Base-by-base conservation (phyloP, 1,284 basidiomycete species). In the Cystobasidiaceae sp. region DNA sequence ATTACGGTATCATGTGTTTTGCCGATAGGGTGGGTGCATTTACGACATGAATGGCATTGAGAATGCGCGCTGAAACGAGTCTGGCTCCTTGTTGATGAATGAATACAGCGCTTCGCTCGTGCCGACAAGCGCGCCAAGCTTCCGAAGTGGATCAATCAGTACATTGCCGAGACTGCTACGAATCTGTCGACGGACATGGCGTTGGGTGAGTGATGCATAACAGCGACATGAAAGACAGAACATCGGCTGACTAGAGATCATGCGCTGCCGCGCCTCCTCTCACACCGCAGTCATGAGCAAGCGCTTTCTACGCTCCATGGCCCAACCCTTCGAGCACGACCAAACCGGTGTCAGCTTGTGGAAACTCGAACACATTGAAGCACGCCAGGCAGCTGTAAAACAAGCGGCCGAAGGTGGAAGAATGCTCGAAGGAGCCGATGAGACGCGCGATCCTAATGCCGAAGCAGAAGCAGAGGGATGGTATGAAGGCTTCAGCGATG, bases 101-200 rank as follows among this genome's bases (percentile, higher is more conserved):
- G 21, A 39, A n/a, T 43, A n/a, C 74, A 97, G 93, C 88, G 96
- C 9, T 99, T 97, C 76, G 94, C 94, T 9, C 84, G 93, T 61
- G 88, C 90, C 27, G 96, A 98, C 77, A 99, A 99, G 80, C 85
- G 96, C 25, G 87, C 90, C 50, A 98, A 97, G 82, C 81, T 99
- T 70, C 96, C 96, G 1, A 87, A 90, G 58, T 99, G 96, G 96
- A 98, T 99, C 74, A 97, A 97, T 76, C 93, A 96, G 76, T 97
- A 97, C 75, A 98, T 99, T 75, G 94, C 91, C 15, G 96, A 98
- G 75, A 90, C 93, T 0, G 91, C 92, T 39, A 89, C 93, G 9
- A 99, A 98, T 78, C 81, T 99, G 60, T 98, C 96, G 7, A 98
- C 93, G 7, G 96, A 99, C 77, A 97, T 98, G 90, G 94, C 94